Evolutionary conservation across 495 filamentous ascomycete species (phyloP).

Genomic region (Penicillium longicatenatum): DNA sequence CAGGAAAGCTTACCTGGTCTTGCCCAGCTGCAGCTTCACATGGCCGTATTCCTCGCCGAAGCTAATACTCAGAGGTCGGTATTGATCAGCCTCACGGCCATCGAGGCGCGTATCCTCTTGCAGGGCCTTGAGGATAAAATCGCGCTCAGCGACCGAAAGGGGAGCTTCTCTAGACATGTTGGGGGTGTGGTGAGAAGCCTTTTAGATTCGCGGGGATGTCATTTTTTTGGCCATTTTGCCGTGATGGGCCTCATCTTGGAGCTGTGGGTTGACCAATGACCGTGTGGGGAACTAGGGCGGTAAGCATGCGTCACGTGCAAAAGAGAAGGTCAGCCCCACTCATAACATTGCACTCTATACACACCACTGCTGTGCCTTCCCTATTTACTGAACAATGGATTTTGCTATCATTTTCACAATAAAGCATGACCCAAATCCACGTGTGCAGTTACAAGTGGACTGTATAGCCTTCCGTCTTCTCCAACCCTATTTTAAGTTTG

Average conservation of each 20-base stretch:
- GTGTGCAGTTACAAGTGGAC: too few species aligned
- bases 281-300: constrained; percentile 1
- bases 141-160: constrained; percentile 75
- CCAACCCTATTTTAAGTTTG: too few species aligned
- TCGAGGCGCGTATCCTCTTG: constrained; percentile 78
- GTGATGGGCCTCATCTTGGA: constrained; percentile 28
- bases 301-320: background rate
- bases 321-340: too few species aligned
- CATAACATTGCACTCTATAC: too few species aligned
- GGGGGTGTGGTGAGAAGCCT: constrained; percentile 22
- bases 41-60: constrained; percentile 93
- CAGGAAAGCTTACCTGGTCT: constrained; percentile 67
- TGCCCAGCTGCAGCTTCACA: constrained; percentile 85
- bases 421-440: too few species aligned
- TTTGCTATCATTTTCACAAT: too few species aligned
- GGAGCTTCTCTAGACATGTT: constrained; percentile 88
- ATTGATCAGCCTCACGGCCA: constrained; percentile 75
- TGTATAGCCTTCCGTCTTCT: too few species aligned
- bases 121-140: constrained; percentile 75
- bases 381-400: too few species aligned
- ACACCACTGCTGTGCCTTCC: too few species aligned
- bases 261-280: constrained; percentile 8
- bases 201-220: background rate
- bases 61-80: constrained; percentile 70
- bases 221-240: constrained; percentile 34